Evolutionary conservation across 345 rosid genomes (phyloP), one percentile per base, ranked within the genome.

Genomic region (Draba incana): DNA sequence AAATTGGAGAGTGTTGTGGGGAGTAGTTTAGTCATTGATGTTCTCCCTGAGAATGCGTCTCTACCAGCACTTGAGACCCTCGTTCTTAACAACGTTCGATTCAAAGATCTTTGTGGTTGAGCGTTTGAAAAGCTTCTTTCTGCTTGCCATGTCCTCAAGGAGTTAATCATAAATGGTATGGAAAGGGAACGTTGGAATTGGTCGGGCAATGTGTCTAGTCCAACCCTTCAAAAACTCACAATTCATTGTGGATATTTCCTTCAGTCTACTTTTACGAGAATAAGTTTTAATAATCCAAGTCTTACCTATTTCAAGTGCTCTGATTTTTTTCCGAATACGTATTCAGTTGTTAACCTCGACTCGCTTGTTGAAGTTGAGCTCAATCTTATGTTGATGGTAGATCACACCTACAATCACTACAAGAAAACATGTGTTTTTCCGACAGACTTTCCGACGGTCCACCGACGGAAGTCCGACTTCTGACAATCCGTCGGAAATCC

Each of bases 51-150:
- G 16, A 28, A 9, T 45, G 15, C 41, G 45, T 37, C 24, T 31
- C 42, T 62, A 15, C 66, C 66, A 1, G 43, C 43, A 2, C 66
- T 62, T 20, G 20, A 62, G 44, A 46, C 41, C 3, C 66, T 62
- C 11, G 3, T 15, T 45, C 38, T 45, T 45, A 28, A 45, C 31
- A 6, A 14, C 10, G 14, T 61, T 45, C 3, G 0, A 5, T 61
- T 45, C 52, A 28, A 28, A 28, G 5, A 28, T 2, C 27, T 28
- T 8, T 0, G 2, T 8, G 64, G 49, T 4, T 42, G 64, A 41
- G 49, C 23, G 7, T 58, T 61, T 47, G 24, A 60, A 27, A 43
- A 8, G 25, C 39, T 61, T 15, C 3, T 62, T 16, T 15, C 54
- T 16, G 43, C 66, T 46, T 62, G 54, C 38, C 28, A 3, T 62